Conservation (phyloP, 305 asterid species). For the Fraxinus velutina region DNA sequence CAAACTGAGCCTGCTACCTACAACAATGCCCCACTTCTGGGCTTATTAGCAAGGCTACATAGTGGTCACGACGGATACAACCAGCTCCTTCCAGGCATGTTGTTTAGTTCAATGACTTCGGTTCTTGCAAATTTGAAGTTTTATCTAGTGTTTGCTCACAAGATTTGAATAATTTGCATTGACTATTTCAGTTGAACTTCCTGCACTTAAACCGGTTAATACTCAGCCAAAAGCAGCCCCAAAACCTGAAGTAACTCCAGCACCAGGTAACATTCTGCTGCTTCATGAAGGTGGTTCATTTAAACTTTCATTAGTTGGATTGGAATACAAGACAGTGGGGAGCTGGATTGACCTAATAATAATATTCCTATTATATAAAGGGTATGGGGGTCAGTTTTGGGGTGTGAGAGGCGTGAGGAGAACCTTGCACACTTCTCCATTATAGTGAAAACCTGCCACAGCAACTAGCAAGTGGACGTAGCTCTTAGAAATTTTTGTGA, state of each 20-base stretch:
- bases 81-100: slow-evolving; percentile 85
- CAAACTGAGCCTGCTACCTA: slow-evolving; percentile 99
- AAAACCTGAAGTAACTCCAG: slow-evolving; percentile 41
- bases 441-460: background rate
- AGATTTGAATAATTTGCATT: slow-evolving; percentile 1
- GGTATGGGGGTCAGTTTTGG: background rate
- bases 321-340: background rate
- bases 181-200: slow-evolving; percentile 49
- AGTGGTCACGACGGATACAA: slow-evolving; percentile 67
- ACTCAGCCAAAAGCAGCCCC: slow-evolving; percentile 40
- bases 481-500: background rate
- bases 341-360: background rate
- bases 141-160: background rate
- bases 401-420: background rate
- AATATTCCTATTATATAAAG: background rate
- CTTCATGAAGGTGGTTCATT: background rate
- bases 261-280: slow-evolving; percentile 37
- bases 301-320: background rate
- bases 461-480: background rate
- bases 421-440: background rate
- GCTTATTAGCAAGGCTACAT: slow-evolving; percentile 75
- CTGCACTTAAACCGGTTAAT: slow-evolving; percentile 43
- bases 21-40: slow-evolving; percentile 87
- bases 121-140: background rate
- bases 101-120: background rate